Percentiles rank a stretch among this genome's conserved stretches.
phyloP scores from a whole-genome alignment of 768 basidiomycete species.

The Pisolithus orientalis region DNA sequence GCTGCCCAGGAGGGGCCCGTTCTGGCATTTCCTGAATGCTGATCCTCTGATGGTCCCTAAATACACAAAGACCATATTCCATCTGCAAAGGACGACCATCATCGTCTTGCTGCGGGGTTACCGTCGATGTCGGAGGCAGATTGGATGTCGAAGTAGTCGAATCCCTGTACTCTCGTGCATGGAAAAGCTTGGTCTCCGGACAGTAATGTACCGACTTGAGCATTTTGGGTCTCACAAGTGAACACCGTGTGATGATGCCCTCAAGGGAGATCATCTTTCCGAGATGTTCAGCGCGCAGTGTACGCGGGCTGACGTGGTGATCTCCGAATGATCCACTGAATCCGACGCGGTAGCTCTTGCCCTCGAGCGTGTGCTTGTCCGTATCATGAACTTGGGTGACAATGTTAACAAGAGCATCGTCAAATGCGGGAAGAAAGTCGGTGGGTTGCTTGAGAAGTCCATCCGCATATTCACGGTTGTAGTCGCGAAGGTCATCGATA shows the following conservation, averaged over 20 bases:
- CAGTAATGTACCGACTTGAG: slow-evolving; percentile 95
- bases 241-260: slow-evolving; percentile 97
- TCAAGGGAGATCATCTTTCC: slow-evolving; percentile 96
- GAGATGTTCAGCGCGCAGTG: slow-evolving; percentile 80
- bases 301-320: slow-evolving; percentile 94
- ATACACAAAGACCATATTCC: slow-evolving; percentile 88
- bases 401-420: slow-evolving; percentile 71
- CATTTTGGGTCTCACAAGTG: slow-evolving; percentile 98
- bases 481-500: slow-evolving; percentile 92
- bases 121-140: slow-evolving; percentile 75
- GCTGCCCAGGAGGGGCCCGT: slow-evolving; percentile 92
- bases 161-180: slow-evolving; percentile 88
- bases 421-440: slow-evolving; percentile 84
- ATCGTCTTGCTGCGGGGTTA: slow-evolving; percentile 89
- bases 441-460: slow-evolving; percentile 86
- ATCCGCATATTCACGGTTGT: slow-evolving; percentile 80
- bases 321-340: slow-evolving; percentile 97
- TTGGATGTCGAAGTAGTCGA: slow-evolving; percentile 83
- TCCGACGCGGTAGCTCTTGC: slow-evolving; percentile 80
- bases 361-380: slow-evolving; percentile 75
- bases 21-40: slow-evolving; percentile 99
- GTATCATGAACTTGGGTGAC: slow-evolving; percentile 69
- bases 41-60: slow-evolving; percentile 94
- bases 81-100: slow-evolving; percentile 82
- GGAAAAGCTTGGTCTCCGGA: slow-evolving; percentile 77